Conservation (phyloP, 2,329 filamentous ascomycete species). For the Ascochyta pisi region DNA sequence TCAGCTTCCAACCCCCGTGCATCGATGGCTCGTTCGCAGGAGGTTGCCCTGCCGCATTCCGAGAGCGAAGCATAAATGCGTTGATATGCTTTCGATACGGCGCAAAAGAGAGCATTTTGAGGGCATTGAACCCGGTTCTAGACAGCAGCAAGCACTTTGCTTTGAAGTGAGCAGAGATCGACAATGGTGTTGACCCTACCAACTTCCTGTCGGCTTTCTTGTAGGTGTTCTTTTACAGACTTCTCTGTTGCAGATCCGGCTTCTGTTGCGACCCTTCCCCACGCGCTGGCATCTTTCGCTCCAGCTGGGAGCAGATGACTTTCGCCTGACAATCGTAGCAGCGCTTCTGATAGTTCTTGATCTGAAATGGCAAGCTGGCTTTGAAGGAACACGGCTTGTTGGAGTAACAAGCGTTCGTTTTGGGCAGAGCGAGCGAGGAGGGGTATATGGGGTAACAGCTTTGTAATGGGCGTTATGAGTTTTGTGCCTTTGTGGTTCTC, state of each 20-base stretch:
- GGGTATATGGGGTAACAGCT: slow-evolving; percentile 41
- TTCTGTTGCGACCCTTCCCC: slow-evolving; percentile 34
- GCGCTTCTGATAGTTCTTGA: slow-evolving; percentile 36
- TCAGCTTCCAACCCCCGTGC: too few relatives aligned
- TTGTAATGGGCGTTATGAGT: slow-evolving; percentile 24
- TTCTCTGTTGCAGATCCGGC: slow-evolving; percentile 28
- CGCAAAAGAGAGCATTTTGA: too few relatives aligned
- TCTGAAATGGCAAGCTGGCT: slow-evolving; percentile 40
- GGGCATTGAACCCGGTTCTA: not conserved
- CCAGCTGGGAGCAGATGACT: slow-evolving; percentile 48
- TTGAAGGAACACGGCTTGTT: slow-evolving; percentile 45
- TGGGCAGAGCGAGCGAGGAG: slow-evolving; percentile 32
- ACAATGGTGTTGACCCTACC: slow-evolving; percentile 34
- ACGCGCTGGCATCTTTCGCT: slow-evolving; percentile 33
- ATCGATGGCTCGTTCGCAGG: too few relatives aligned
- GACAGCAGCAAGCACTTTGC: slow-evolving; percentile 24
- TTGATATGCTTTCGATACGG: too few relatives aligned
- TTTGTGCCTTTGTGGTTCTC: not conserved
- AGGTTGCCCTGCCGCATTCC: too few relatives aligned
- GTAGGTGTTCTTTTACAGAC: slow-evolving; percentile 28
- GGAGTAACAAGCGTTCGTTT: slow-evolving; percentile 42
- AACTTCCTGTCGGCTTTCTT: slow-evolving; percentile 33
- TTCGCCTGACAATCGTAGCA: slow-evolving; percentile 47
- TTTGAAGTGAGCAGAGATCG: slow-evolving; percentile 40
- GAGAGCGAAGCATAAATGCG: too few relatives aligned